Conservation (phyloP, 495 filamentous ascomycete genomes). For the Xylaria longipes region DNA sequence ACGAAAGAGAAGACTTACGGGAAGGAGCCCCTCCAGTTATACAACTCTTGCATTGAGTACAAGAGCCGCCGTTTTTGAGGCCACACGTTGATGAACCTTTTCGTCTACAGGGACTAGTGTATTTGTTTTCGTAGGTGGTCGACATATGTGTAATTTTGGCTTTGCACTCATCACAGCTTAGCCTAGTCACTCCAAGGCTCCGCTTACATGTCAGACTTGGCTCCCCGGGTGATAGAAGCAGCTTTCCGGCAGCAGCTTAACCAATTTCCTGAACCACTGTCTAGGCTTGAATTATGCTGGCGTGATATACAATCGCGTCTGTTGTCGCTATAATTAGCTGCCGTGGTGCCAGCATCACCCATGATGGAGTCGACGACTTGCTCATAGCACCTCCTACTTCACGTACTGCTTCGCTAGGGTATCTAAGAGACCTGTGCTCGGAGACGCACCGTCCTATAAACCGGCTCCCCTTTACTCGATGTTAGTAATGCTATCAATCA, state of each 20-base stretch:
- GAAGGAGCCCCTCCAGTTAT: neutral
- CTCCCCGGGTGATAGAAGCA: neutral
- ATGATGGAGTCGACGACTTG: constrained; percentile 15
- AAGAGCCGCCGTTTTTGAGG: neutral
- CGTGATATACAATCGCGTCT: constrained; percentile 21
- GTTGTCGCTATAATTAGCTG: constrained; percentile 2
- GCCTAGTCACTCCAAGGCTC: neutral
- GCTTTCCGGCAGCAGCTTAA: neutral
- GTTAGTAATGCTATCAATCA: constrained; percentile 19
- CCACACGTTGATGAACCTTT: neutral
- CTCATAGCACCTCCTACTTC: constrained; percentile 18
- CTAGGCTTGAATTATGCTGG: constrained; percentile 26
- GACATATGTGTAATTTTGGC: neutral
- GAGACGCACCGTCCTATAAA: constrained; percentile 9
- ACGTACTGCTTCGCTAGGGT: constrained; percentile 18
- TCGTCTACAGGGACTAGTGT: neutral
- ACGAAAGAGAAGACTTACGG: neutral
- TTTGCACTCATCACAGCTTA: neutral
- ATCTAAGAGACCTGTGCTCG: constrained; percentile 24
- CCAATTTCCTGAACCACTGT: constrained; percentile 8
- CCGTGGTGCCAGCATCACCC: neutral
- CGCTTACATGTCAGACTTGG: constrained; percentile 7
- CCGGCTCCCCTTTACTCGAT: constrained; percentile 23
- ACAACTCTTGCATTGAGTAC: neutral
- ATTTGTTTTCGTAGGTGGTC: neutral